phyloP scores from a whole-genome alignment of 2,329 filamentous ascomycete genomes.

The Fusarium metavorans region DNA sequence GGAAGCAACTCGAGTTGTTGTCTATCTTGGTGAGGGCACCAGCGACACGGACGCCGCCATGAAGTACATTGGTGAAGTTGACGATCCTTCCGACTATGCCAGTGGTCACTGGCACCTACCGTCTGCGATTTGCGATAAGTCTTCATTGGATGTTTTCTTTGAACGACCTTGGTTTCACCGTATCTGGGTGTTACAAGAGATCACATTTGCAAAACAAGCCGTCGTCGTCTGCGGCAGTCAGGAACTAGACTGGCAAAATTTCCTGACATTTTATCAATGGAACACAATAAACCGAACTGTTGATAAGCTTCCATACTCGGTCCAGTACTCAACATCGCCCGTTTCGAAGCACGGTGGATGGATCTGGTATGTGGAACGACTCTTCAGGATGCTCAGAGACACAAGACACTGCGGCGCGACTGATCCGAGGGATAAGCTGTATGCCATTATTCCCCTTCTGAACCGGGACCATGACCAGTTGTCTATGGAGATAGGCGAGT shows the following conservation, averaged over 20 bases:
- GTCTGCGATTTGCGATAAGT: not conserved
- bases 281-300: not conserved
- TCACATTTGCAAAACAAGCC: not conserved
- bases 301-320: not conserved
- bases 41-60: not conserved
- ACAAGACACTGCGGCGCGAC: conserved; percentile 2
- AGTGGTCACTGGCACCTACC: not conserved
- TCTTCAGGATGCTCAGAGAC: not conserved
- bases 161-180: not conserved
- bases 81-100: not conserved
- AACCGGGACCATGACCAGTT: not conserved
- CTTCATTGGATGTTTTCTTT: not conserved
- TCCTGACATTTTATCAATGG: not conserved
- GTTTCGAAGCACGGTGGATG: not conserved
- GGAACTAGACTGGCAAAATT: not conserved
- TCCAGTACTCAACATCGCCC: not conserved
- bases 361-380: not conserved
- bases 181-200: not conserved
- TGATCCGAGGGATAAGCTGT: not conserved
- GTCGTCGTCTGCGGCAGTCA: not conserved
- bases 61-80: not conserved
- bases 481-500: not conserved
- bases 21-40: not conserved
- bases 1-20: not conserved
- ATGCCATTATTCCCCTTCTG: not conserved